Base-by-base conservation (phyloP, 2,329 filamentous ascomycete species). In the Thelonectria olida region DNA sequence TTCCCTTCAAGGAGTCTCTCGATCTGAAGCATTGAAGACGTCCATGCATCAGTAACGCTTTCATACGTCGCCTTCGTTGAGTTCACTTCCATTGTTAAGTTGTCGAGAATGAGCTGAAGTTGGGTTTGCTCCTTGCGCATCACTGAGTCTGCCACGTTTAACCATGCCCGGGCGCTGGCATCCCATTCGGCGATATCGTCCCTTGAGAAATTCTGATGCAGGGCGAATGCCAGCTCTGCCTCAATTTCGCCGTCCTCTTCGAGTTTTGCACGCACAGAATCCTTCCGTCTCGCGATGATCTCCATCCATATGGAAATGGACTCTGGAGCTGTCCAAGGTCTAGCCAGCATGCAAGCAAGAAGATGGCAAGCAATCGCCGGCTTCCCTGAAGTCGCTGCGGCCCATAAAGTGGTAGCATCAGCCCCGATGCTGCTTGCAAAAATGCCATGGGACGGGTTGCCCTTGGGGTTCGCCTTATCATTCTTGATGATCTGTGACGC, bases 221-320 rank as follows among this genome's bases (percentile, higher is more conserved):
- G 9, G 9, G 28, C 28, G 9, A 31, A 10, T 4, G 13, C 9
- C 17, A 12, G n/a, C 9, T n/a, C 39, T 2, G 39, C 39, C 5
- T 20, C 9, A 13, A 31, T 13, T 8, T 8, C 13, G 3, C n/a
- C 12, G 2, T n/a, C 8, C 2, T 5, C 17, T 10, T n/a, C 9
- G n/a, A 42, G 39, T 6, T n/a, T 12, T 6, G n/a, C 19, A 4
- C 7, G 9, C 6, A 20, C 12, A 4, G 20, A 10, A 20, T 42
- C 39, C 4, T 42, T 42, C 19, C 39, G 20, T 7, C 42, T 25
- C 13, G 25, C 42, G 12, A 76, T 57, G 0, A 78, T 39, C 50
- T 78, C 71, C 1, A 65, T 66, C 76, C 76, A 78, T 7, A 76
- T 66, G 0, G 74, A 74, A 0, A 64, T 72, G 0, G 76, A 72